These are phyloP conservation scores for Pichia heedii DNA, from an alignment of 805 yeast genomes.

Conservation along the genomic window DNA sequence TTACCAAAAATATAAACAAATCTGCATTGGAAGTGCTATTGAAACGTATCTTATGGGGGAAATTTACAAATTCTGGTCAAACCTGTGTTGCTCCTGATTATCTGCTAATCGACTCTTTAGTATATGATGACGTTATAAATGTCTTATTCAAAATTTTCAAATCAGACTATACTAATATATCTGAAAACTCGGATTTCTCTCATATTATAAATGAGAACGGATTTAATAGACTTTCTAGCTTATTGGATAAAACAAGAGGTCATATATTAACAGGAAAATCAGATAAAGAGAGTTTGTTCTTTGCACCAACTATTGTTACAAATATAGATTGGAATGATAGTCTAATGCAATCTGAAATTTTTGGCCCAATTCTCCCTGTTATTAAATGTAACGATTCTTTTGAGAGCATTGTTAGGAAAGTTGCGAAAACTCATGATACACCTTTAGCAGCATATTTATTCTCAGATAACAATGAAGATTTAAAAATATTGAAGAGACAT, in stretches of 20 bases:
- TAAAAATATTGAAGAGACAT: background rate
- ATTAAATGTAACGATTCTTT: constrained; percentile 35
- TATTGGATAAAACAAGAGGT: constrained; percentile 45
- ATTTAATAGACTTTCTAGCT: constrained; percentile 35
- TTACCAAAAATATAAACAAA: constrained; percentile 32
- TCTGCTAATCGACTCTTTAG: constrained; percentile 51
- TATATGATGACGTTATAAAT: constrained; percentile 33
- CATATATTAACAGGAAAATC: constrained; percentile 40
- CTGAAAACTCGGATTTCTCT: constrained; percentile 35
- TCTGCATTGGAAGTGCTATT: constrained; percentile 32
- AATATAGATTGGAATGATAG: constrained; percentile 58
- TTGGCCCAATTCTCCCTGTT: constrained; percentile 82
- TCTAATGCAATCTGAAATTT: constrained; percentile 66
- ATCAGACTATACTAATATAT: constrained; percentile 28
- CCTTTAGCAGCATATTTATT: constrained; percentile 65
- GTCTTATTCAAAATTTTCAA: constrained; percentile 25
- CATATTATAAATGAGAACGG: constrained; percentile 54
- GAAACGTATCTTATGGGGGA: constrained; percentile 68
- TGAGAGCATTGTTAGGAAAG: constrained; percentile 33
- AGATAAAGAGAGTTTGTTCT: constrained; percentile 32
- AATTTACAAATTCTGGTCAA: constrained; percentile 78
- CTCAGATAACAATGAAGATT: constrained; percentile 2
- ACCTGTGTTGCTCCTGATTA: constrained; percentile 89
- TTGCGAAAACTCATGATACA: constrained; percentile 48
- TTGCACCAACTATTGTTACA: constrained; percentile 68